phyloP scores from a whole-genome alignment of 129 eudicot species.

The Arctium minus region DNA sequence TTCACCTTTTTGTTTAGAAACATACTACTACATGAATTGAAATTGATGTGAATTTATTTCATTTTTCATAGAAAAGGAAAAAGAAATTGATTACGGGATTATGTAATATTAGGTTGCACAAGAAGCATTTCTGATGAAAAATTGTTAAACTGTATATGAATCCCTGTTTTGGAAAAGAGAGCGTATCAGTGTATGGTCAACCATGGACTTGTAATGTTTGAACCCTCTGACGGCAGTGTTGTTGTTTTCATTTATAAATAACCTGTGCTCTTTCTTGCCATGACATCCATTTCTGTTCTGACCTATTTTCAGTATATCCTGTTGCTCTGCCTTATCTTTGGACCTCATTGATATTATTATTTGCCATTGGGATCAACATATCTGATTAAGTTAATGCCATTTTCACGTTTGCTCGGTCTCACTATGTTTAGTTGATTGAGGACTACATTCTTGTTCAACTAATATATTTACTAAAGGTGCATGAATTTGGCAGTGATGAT shows the following conservation, averaged over 20 bases:
- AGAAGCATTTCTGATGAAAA: background rate
- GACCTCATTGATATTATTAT: background rate
- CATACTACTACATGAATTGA: background rate
- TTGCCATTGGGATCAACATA: background rate
- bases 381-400: background rate
- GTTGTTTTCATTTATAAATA: background rate
- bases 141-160: background rate
- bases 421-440: background rate
- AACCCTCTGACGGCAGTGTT: background rate
- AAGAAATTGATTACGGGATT: background rate
- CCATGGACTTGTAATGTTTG: background rate
- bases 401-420: background rate
- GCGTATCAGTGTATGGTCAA: background rate
- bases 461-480: background rate
- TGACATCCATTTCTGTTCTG: background rate
- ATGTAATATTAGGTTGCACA: background rate
- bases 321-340: background rate
- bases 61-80: background rate
- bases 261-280: background rate
- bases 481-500: background rate
- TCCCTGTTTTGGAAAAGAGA: background rate
- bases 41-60: background rate
- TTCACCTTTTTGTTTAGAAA: background rate
- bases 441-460: background rate
- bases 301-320: background rate